These are phyloP conservation scores for Aschersonia sp. DNA, from an alignment of 2,329 filamentous ascomycete genomes.

Conservation along the genomic window DNA sequence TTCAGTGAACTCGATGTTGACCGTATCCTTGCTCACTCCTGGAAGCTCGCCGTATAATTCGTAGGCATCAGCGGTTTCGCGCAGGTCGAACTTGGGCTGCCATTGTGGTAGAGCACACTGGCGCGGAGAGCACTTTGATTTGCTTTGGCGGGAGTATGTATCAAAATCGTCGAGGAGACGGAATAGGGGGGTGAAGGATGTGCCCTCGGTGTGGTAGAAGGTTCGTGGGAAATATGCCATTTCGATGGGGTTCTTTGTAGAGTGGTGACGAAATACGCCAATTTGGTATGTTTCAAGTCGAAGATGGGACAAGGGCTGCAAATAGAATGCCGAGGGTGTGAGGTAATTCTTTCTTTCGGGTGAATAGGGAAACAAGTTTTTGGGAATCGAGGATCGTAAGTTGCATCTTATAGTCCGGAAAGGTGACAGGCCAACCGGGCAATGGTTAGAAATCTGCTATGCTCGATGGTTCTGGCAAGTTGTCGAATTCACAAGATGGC, in stretches of 20 bases:
- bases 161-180: constrained; percentile 51
- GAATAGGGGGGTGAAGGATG: constrained; percentile 46
- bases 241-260: constrained; percentile 18
- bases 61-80: constrained; percentile 52
- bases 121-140: constrained; percentile 10
- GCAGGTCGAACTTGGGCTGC: constrained; percentile 65
- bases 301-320: too few relatives aligned
- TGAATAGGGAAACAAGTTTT: too few relatives aligned
- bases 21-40: constrained; percentile 57
- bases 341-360: too few relatives aligned
- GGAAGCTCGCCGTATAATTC: constrained; percentile 72
- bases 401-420: too few relatives aligned
- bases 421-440: too few relatives aligned
- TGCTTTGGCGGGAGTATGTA: constrained; percentile 31
- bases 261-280: constrained; percentile 2
- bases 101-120: constrained; percentile 35
- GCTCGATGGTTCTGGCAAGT: not conserved
- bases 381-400: too few relatives aligned
- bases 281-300: too few relatives aligned
- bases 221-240: constrained; percentile 47
- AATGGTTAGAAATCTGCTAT: not conserved
- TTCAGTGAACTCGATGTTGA: constrained; percentile 69
- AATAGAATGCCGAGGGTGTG: too few relatives aligned
- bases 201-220: constrained; percentile 30
- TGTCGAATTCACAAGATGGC: constrained; percentile 5